Percentiles rank a stretch among this genome's conserved stretches.
These are phyloP conservation scores for Syzygium oleosum DNA, from an alignment of 345 rosid genomes.

Conservation along the genomic window DNA sequence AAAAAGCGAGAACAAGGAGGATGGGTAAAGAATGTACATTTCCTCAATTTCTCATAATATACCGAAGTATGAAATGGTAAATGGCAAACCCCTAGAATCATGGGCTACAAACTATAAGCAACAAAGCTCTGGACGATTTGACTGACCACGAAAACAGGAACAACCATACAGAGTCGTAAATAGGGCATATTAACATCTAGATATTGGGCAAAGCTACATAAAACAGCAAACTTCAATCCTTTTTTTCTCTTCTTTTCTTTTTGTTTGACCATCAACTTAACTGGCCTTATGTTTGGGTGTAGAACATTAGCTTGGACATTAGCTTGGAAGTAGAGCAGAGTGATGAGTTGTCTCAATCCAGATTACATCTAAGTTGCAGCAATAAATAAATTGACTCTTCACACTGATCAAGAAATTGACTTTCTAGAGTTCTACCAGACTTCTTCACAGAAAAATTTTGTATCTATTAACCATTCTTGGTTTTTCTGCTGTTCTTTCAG, in stretches of 20 bases:
- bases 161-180: neutral
- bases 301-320: neutral
- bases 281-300: neutral
- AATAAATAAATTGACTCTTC: neutral
- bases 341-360: neutral
- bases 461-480: neutral
- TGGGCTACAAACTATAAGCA: neutral
- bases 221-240: neutral
- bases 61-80: neutral
- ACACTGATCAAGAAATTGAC: neutral
- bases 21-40: neutral
- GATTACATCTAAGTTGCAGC: neutral
- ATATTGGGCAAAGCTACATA: neutral
- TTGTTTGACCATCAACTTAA: neutral
- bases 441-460: neutral
- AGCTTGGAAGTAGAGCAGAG: neutral
- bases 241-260: neutral
- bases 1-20: neutral
- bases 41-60: neutral
- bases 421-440: neutral
- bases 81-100: neutral
- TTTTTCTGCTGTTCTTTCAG: neutral
- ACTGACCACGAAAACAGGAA: neutral
- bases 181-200: neutral
- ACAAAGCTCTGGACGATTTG: neutral